Conservation (phyloP, 371 early-diverging fungal genomes). For the Actinomortierella wolfii region DNA sequence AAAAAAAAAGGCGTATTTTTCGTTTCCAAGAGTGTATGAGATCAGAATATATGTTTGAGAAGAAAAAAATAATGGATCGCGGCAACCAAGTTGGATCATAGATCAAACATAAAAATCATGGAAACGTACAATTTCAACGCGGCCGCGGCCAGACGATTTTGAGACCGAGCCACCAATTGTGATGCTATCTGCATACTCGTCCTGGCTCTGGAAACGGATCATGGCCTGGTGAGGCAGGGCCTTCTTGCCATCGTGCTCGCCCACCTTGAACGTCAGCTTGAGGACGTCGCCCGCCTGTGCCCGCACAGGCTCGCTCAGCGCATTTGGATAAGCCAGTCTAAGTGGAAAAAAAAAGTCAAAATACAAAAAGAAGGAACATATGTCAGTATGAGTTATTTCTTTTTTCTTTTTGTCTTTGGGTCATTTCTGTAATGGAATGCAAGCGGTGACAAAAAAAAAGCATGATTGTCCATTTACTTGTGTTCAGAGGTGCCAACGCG, state of each 20-base stretch:
- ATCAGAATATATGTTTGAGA: too few relatives aligned
- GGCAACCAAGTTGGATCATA: too few relatives aligned
- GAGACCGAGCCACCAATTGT: constrained; percentile 36
- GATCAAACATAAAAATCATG: too few relatives aligned
- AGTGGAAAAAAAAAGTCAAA: neutral
- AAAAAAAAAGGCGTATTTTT: too few relatives aligned
- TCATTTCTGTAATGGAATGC: neutral
- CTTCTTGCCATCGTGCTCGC: too few relatives aligned
- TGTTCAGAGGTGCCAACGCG: constrained; percentile 28
- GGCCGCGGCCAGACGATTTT: constrained; percentile 34
- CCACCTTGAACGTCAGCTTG: constrained; percentile 39
- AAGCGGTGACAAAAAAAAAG: neutral
- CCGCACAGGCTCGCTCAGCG: constrained; percentile 3
- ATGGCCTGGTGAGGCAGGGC: constrained; percentile 42
- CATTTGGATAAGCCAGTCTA: constrained; percentile 34
- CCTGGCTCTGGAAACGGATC: constrained; percentile 42
- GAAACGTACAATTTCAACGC: constrained; percentile 40
- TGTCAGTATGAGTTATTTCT: neutral
- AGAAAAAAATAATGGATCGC: too few relatives aligned
- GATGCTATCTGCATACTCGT: constrained; percentile 36
- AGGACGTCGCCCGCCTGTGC: constrained; percentile 24
- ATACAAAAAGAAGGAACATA: neutral
- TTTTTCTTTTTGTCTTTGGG: neutral
- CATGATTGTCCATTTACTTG: constrained; percentile 16
- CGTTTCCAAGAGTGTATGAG: too few relatives aligned